Evolutionary conservation across 1,284 basidiomycete genomes (phyloP), one percentile per base, ranked within the genome.

Genomic region (Puccinia triticina): DNA sequence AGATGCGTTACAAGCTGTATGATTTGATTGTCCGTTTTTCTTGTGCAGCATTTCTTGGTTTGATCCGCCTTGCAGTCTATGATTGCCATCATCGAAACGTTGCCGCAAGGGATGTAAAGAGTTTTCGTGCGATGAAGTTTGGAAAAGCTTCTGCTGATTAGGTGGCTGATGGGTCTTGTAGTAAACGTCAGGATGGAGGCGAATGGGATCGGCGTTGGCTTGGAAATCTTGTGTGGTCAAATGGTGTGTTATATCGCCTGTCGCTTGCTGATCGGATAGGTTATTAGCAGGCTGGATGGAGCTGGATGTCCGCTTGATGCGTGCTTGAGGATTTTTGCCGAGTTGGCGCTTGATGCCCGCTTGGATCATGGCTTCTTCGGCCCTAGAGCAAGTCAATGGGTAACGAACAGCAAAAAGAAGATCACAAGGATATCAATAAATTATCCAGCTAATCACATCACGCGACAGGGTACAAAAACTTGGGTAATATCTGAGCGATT

Each of bases 281-380:
- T 48, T 50, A n/a, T n/a, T n/a, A 29, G 18, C 46, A 55, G 72
- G 72, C 16, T 50, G 72, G 29, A 29, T 55, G 40, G 37, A 29
- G 29, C 37, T 57, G 26, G 72, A 74, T 48, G 40, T 48, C 26
- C 53, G 55, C 26, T 77, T 77, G 55, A 29, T 37, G 12, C 74
- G 74, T 43, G 74, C 23, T 64, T 26, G 37, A n/a, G 26, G 16
- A 64, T 77, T 77, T 29, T 77, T 61, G 50, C 23, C 37, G 40
- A 66, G 66, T 79, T 67, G 66, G 26, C 32, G 46, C 57, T 53
- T 71, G 53, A 79, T 69, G 55, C 43, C 72, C 32, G 66, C 77
- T 71, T 79, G 77, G 34, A 79, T 67, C 77, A 79, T 69, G 64
- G 66, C 77, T 67, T 78, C 77, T 50, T 78, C 57, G 43, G 77